Evolutionary conservation across 1,284 basidiomycete species (phyloP).

Genomic region (Pyrrhoderma lamaoense): DNA sequence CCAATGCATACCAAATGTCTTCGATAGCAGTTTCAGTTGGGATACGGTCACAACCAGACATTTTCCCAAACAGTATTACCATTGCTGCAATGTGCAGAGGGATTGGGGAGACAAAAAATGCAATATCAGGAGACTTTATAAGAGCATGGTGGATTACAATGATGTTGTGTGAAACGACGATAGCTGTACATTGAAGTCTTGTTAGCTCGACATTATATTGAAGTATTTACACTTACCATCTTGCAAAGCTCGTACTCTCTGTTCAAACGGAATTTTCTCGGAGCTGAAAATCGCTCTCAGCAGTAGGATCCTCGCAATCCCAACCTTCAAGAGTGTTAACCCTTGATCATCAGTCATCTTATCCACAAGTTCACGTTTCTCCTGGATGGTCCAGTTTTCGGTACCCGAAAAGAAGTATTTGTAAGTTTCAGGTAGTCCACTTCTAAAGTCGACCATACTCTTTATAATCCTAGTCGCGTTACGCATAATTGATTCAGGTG

Average conservation of each 20-base stretch:
- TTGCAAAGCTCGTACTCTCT: constrained; percentile 59
- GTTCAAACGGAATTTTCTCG: constrained; percentile 54
- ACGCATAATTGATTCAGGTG: constrained; percentile 59
- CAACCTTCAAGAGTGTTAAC: constrained; percentile 69
- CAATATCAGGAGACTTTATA: constrained; percentile 73
- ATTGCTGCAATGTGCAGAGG: constrained; percentile 80
- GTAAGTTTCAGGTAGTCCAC: constrained; percentile 60
- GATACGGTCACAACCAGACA: constrained; percentile 64
- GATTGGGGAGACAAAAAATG: constrained; percentile 79
- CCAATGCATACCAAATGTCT: constrained; percentile 75
- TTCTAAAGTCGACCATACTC: constrained; percentile 59
- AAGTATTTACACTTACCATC: constrained; percentile 68
- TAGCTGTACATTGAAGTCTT: no score
- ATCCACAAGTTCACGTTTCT: constrained; percentile 56
- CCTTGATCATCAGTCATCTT: constrained; percentile 72
- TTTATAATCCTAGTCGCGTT: constrained; percentile 71
- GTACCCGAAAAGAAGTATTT: constrained; percentile 66
- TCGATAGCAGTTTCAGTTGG: constrained; percentile 58
- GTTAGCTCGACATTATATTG: constrained; percentile 11
- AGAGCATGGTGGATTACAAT: constrained; percentile 74
- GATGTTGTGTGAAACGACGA: constrained; percentile 76
- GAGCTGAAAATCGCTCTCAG: constrained; percentile 69
- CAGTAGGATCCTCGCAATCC: constrained; percentile 69
- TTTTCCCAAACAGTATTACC: constrained; percentile 79
- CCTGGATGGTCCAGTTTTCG: constrained; percentile 59